Evolutionary conservation across 2,329 filamentous ascomycete species (phyloP).

Genomic region (Pseudopyricularia cyperi): DNA sequence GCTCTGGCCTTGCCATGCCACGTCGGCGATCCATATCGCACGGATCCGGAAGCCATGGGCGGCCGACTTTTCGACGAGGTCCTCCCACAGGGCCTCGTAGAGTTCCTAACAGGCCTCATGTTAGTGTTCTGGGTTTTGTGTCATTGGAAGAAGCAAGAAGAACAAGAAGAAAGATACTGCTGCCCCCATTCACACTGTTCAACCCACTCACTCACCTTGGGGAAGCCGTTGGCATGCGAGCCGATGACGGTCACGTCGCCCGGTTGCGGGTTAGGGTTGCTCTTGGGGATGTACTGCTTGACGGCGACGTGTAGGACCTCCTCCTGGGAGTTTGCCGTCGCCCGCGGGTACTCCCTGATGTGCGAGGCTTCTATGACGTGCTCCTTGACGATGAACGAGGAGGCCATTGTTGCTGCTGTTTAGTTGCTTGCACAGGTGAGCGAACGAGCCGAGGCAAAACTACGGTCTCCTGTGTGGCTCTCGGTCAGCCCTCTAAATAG

Average conservation of each 20-base stretch:
- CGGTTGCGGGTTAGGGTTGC: slow-evolving; percentile 52
- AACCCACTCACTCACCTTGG: slow-evolving; percentile 48
- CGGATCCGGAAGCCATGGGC: slow-evolving; percentile 56
- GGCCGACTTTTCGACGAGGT: slow-evolving; percentile 49
- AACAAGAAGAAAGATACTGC: too few relatives aligned
- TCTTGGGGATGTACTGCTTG: slow-evolving; percentile 76
- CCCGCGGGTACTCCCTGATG: slow-evolving; percentile 68
- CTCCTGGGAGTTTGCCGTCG: slow-evolving; percentile 60
- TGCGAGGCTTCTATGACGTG: slow-evolving; percentile 64
- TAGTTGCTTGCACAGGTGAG: not conserved
- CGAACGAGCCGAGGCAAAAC: too few relatives aligned
- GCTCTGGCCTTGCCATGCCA: slow-evolving; percentile 73
- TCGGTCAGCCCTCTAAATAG: too few relatives aligned
- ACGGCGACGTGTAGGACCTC: slow-evolving; percentile 61
- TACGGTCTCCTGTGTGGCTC: too few relatives aligned
- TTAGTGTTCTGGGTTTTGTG: not conserved
- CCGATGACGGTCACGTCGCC: slow-evolving; percentile 78
- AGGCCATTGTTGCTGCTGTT: slow-evolving; percentile 15
- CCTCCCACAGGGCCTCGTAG: slow-evolving; percentile 86
- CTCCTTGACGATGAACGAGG: slow-evolving; percentile 53
- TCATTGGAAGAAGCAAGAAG: too few relatives aligned
- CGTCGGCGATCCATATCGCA: slow-evolving; percentile 80
- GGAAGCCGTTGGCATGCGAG: slow-evolving; percentile 84
- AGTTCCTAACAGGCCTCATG: slow-evolving; percentile 42
- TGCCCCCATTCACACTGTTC: too few relatives aligned